Conservation (phyloP, 1,284 basidiomycete species). For the Trichosporon inkin region DNA sequence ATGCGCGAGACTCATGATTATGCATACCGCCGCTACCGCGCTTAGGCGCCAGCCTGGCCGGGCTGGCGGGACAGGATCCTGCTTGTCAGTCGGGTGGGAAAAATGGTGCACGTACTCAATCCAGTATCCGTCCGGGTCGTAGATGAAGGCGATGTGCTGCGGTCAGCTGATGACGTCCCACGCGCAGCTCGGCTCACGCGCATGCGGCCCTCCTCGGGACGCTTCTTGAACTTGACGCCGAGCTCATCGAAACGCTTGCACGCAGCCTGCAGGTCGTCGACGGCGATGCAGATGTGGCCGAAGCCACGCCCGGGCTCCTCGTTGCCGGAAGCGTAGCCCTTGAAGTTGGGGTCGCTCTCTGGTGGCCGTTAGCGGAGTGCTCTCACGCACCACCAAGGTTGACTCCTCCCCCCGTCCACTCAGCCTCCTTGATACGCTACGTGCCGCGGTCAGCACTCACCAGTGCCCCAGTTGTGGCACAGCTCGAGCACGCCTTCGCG, state of each 20-base stretch:
- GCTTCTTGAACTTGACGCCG: constrained; percentile 84
- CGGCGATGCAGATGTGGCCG: constrained; percentile 75
- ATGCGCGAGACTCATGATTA: too few species aligned
- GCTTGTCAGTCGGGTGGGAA: neutral
- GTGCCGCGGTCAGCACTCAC: constrained; percentile 23
- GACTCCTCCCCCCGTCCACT: neutral
- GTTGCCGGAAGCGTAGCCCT: constrained; percentile 79
- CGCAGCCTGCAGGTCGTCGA: constrained; percentile 76
- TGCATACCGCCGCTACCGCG: neutral
- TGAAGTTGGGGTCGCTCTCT: constrained; percentile 66
- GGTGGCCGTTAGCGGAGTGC: constrained; percentile 1
- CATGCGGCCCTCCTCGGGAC: constrained; percentile 80
- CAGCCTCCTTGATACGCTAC: neutral
- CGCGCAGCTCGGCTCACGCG: too few species aligned
- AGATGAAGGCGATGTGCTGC: constrained; percentile 64
- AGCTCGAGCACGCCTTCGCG: constrained; percentile 66
- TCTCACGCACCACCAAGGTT: neutral
- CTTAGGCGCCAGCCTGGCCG: constrained; percentile 20
- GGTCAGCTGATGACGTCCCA: constrained; percentile 5
- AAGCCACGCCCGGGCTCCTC: constrained; percentile 74
- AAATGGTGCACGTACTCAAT: constrained; percentile 43
- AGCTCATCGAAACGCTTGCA: constrained; percentile 78
- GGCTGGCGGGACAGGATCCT: constrained; percentile 13
- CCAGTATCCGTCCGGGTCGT: constrained; percentile 74
- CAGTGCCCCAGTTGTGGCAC: constrained; percentile 86